These are phyloP conservation scores for Aphanomyces invadans DNA, from an alignment of 352 stramenopile genomes.

Conservation along the genomic window DNA sequence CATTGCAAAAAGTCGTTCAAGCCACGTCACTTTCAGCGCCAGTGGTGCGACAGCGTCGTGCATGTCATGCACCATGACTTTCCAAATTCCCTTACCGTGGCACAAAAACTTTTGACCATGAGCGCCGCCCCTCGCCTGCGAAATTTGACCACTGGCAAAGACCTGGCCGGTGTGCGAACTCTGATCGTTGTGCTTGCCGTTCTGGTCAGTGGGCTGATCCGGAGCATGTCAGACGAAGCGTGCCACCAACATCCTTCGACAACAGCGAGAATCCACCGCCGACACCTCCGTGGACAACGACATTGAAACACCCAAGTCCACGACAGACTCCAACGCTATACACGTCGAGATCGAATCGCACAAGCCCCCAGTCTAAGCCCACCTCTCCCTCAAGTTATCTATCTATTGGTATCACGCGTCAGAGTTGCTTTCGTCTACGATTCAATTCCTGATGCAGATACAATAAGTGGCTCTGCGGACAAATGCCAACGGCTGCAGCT, in stretches of 20 bases:
- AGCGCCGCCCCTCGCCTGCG: neutral
- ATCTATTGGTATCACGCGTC: too few relatives aligned
- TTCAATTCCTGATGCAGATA: too few relatives aligned
- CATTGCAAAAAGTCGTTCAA: neutral
- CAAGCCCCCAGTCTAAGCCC: too few relatives aligned
- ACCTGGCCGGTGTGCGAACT: neutral
- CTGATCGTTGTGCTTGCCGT: neutral
- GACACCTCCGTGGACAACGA: neutral
- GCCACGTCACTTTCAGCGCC: too few relatives aligned
- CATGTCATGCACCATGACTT: neutral
- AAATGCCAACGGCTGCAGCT: too few relatives aligned
- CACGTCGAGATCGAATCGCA: too few relatives aligned
- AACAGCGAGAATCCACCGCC: slow-evolving; percentile 6
- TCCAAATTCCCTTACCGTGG: neutral
- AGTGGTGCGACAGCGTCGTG: neutral
- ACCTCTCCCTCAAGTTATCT: too few relatives aligned
- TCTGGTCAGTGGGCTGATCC: neutral
- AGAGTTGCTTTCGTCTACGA: too few relatives aligned
- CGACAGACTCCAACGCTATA: too few relatives aligned
- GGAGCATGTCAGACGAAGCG: neutral
- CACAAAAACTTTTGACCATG: too few relatives aligned
- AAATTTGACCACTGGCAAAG: neutral
- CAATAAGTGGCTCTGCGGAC: too few relatives aligned
- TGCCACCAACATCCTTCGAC: neutral
- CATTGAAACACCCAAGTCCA: slow-evolving; percentile 1